phyloP scores from a whole-genome alignment of 495 filamentous ascomycete genomes.

The Xylona heveae region DNA sequence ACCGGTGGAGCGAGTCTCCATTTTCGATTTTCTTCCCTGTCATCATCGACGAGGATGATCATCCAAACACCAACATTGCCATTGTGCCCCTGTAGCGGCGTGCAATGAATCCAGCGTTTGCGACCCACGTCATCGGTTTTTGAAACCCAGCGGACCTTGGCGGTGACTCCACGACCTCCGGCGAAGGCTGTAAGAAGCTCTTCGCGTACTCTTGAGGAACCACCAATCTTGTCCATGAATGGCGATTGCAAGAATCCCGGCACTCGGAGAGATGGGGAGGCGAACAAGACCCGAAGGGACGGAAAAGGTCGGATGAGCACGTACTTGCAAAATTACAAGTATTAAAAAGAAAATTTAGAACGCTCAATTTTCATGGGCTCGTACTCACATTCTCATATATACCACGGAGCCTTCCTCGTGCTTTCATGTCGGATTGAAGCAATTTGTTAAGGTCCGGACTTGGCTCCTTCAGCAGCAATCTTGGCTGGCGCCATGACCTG shows the following conservation, averaged over 20 bases:
- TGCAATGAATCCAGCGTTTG: conserved; percentile 39
- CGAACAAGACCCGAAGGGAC: conserved; percentile 40
- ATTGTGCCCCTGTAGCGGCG: conserved; percentile 33
- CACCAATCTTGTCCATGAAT: conserved; percentile 38
- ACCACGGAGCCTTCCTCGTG: conserved; percentile 15
- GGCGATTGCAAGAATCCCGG: conserved; percentile 42
- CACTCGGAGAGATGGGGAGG: conserved; percentile 38
- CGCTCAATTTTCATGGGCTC: neutral
- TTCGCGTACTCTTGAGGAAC: conserved; percentile 25
- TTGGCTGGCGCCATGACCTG: conserved; percentile 14
- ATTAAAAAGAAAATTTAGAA: conserved; percentile 1
- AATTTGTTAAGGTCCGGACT: conserved; percentile 4
- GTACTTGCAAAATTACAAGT: conserved; percentile 19
- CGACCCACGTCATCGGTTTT: conserved; percentile 21
- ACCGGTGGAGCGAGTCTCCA: conserved; percentile 4
- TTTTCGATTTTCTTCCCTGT: conserved; percentile 5
- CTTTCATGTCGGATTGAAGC: neutral
- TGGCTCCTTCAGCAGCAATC: conserved; percentile 18
- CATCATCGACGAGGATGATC: conserved; percentile 36
- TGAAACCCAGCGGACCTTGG: conserved; percentile 36
- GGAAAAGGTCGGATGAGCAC: conserved; percentile 39
- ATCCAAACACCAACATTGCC: conserved; percentile 42
- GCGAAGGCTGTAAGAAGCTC: conserved; percentile 30
- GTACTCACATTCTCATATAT: conserved; percentile 20
- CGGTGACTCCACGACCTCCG: conserved; percentile 33